phyloP scores from a whole-genome alignment of 225 moss, liverwort and hornwort species.

The Pleurozium schreberi region DNA sequence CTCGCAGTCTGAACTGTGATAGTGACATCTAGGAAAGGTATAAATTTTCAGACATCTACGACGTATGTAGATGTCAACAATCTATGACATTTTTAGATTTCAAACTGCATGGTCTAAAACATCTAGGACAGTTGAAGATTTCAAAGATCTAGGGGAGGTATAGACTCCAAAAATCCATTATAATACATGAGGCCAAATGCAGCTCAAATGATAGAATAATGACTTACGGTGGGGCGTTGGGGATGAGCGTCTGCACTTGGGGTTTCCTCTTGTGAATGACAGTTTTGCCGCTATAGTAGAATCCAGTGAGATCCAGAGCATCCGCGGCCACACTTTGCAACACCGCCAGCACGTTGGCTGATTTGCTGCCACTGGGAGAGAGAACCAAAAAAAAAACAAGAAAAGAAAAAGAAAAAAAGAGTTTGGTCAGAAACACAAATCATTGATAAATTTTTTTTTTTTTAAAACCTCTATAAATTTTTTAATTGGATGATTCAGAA shows the following conservation, averaged over 20 bases:
- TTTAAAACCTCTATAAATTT: not conserved
- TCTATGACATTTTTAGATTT: no score
- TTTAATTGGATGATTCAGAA: not conserved
- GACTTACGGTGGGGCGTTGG: conserved; percentile 44
- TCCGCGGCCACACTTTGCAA: conserved; percentile 79
- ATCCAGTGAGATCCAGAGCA: conserved; percentile 85
- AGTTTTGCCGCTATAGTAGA: conserved; percentile 87
- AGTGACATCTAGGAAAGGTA: no score
- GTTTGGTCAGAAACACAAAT: not conserved
- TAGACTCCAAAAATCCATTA: no score
- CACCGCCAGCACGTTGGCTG: conserved; percentile 85
- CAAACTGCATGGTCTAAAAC: no score
- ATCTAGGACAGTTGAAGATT: no score
- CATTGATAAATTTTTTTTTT: no score
- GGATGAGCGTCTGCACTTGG: conserved; percentile 36
- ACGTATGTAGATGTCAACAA: no score
- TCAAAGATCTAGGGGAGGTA: no score
- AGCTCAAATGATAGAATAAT: not conserved
- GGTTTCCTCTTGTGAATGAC: conserved; percentile 46
- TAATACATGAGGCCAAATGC: not conserved
- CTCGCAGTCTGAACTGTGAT: no score
- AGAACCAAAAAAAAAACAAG: no score
- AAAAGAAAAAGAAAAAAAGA: not conserved
- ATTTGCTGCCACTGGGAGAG: conserved; percentile 55
- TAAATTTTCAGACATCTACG: no score